phyloP scores from a whole-genome alignment of 805 yeast species.

The Wickerhamiella australiensis region DNA sequence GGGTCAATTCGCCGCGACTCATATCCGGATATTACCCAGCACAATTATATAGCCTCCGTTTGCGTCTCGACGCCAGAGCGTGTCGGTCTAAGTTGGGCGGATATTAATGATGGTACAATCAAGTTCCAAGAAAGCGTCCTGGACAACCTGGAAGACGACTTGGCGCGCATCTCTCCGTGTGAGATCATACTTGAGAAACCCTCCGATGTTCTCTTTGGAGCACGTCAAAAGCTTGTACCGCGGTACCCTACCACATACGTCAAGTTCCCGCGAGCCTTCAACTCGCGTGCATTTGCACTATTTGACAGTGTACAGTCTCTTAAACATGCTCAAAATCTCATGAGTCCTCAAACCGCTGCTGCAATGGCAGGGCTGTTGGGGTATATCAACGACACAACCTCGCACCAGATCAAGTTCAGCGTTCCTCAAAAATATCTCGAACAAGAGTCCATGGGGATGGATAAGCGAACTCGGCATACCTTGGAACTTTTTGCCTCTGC shows the following conservation, averaged over 20 bases:
- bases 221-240: constrained; percentile 31
- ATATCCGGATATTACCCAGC: constrained; percentile 57
- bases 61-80: constrained; percentile 29
- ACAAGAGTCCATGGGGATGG: constrained; percentile 39
- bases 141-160: constrained; percentile 52
- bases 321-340: constrained; percentile 17
- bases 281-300: constrained; percentile 27
- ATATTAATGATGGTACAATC: constrained; percentile 70
- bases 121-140: constrained; percentile 49
- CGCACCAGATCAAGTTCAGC: constrained; percentile 50
- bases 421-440: constrained; percentile 37
- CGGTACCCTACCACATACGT: constrained; percentile 49
- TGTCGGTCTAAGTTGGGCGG: constrained; percentile 80
- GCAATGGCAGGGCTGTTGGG: constrained; percentile 55
- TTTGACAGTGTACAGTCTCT: constrained; percentile 28
- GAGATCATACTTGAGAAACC: constrained; percentile 48
- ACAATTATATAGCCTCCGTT: constrained; percentile 58
- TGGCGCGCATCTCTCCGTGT: constrained; percentile 67
- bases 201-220: not conserved
- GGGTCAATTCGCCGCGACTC: constrained; percentile 86
- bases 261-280: constrained; percentile 32
- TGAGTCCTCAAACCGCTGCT: constrained; percentile 33
- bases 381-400: constrained; percentile 61
- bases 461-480: constrained; percentile 68
- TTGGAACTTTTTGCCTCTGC: not conserved